Percentiles rank a stretch among this genome's conserved stretches.
These are phyloP conservation scores for Ministeria vibrans DNA, from an alignment of 78 protist genomes.

Conservation along the genomic window DNA sequence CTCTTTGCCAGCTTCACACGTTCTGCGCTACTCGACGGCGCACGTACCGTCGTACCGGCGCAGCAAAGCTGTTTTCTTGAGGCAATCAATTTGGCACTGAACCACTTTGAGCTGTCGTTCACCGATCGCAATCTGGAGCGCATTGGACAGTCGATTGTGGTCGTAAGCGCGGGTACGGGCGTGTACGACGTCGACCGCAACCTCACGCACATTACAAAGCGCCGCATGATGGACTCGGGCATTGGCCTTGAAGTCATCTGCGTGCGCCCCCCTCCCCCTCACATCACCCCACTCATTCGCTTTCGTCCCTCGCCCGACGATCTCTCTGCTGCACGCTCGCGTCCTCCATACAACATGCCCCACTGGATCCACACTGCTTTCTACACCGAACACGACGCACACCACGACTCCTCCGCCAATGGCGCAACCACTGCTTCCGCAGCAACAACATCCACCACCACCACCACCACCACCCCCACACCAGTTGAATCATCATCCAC, in stretches of 20 bases:
- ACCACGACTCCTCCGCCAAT: too few relatives aligned
- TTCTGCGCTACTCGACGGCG: too few relatives aligned
- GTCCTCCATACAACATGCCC: not conserved
- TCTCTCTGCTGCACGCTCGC: too few relatives aligned
- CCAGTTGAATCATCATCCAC: too few relatives aligned
- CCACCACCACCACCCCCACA: too few relatives aligned
- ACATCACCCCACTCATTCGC: conserved; percentile 25
- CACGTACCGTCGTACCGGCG: not conserved
- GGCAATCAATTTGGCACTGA: conserved; percentile 43
- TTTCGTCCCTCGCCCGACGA: not conserved
- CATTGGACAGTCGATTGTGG: conserved; percentile 43
- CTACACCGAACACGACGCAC: too few relatives aligned
- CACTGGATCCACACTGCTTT: conserved; percentile 15
- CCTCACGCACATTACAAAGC: conserved; percentile 20
- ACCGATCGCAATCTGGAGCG: conserved; percentile 45
- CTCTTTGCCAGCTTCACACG: too few relatives aligned
- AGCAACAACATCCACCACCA: too few relatives aligned
- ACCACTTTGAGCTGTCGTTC: conserved; percentile 25
- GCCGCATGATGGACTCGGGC: conserved; percentile 53
- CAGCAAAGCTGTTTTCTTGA: conserved; percentile 39
- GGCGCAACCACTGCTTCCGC: too few relatives aligned
- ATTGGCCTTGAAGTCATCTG: conserved; percentile 38
- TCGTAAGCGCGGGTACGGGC: conserved; percentile 45
- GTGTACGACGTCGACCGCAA: conserved; percentile 10
- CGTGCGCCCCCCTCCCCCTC: conserved; percentile 25